Base-by-base conservation (phyloP, 768 basidiomycete species). In the Leccinum imitatum region DNA sequence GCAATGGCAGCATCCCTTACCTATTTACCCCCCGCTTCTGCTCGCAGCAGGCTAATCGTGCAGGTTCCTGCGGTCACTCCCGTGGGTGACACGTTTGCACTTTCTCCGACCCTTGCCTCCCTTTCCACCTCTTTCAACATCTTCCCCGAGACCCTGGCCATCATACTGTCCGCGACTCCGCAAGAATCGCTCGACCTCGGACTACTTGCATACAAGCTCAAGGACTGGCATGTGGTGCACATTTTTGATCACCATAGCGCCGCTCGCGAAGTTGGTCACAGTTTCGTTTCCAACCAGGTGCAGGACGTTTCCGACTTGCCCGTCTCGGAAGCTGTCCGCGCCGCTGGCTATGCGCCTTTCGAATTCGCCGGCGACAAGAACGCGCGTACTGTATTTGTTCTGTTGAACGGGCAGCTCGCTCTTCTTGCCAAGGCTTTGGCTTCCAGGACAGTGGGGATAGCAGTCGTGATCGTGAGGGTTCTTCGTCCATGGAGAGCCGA, bases 191-290 rank as follows among this genome's bases (percentile, higher is more conserved):
- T 87, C 51, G 89, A 93, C 67, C 83, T 93, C 57, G 84, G 94
- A 3, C 68, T 83, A 27, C 79, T 93, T 52, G 80, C 93, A n/a
- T 95, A 95, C 78, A 80, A 79, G 59, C 74, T 90, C 53, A 79
- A 80, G 15, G 71, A 76, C 19, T 82, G 77, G 46, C 92, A 96
- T 73, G 86, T 91, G 58, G 81, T 95, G 57, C 94, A 98, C 72
- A 77, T 98, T 46, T 95, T 98, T 69, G 95, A 98, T 73, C 91
- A 96, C 66, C 82, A 91, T 69, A 84, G 85, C 61, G 80, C 86
- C 33, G 80, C 87, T 35, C 87, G 96, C 25, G 94, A 98, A 75
- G 76, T 84, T 35, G 85, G 90, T 3, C 82, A 86, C 56, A 68
- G 79, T 35, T 74, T 85, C 39, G 66, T 73, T 27, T 79, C 79